Evolutionary conservation across 805 yeast species (phyloP), one percentile per base, ranked within the genome.

Genomic region (Dipodascopsis tothii): DNA sequence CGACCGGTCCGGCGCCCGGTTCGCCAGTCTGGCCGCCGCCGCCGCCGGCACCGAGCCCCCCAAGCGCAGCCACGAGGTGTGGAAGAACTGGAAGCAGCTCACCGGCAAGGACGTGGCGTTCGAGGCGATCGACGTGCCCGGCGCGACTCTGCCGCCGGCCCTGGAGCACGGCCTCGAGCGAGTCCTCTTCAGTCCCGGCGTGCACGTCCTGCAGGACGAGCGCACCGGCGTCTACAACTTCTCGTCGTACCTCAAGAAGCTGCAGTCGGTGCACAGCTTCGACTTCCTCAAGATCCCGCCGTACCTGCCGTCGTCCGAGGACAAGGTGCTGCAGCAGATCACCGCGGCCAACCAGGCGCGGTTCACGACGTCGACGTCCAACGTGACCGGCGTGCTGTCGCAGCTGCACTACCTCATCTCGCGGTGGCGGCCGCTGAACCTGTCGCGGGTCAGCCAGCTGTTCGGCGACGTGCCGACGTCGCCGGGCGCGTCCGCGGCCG

Each of bases 291-390:
- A 71, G 32, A 62, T 83, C 21, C 63, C 77, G 1, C 63, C 66
- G 3, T 88, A 80, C 55, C 72, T 78, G 5, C 72, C 85, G 0
- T 79, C 94, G 0, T 75, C 84, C 3, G 75, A 75, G 55, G 96
- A 90, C 64, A 48, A 58, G 9, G 57, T 56, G 0, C 66, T 90
- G 37, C 55, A 73, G 1, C 41, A 66, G 3, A 60, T 81, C 6
- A 79, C 90, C 0, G 51, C 55, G 5, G 49, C 60, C 14, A 22
- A 58, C 5, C 53, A 57, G 16, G 48, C 48, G 23, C 59, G 61
- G 44, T 90, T 71, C 58, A 75, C 74, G 45, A 83, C 94, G 1
- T 86, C 96, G 1, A 87, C 97, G 0, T 83, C 94, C 17, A 83
- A 95, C 1, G 74, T 90, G 84, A 88, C 97, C 0, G 71, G 80